Evolutionary conservation across 148 eudicot genomes (phyloP).

Genomic region (Diospyros lotus): DNA sequence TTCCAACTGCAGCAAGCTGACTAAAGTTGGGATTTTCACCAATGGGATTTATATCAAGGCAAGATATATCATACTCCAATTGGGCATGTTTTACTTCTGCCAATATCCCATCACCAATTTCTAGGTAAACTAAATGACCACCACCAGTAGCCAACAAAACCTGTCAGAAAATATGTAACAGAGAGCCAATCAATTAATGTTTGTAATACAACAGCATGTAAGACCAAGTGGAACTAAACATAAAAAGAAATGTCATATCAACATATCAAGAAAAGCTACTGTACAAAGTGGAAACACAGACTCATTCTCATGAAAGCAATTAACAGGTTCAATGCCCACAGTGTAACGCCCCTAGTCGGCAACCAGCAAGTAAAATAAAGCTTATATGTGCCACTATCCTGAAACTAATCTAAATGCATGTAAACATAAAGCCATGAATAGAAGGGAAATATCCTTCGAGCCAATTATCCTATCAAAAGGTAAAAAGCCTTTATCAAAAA

Average conservation of each 20-base stretch:
- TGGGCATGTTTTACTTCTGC: constrained; percentile 70
- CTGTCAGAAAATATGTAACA: constrained; percentile 29
- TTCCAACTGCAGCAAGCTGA: constrained; percentile 94
- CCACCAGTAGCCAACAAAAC: constrained; percentile 91
- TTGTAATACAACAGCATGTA: neutral
- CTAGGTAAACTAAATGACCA: constrained; percentile 86
- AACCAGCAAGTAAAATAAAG: neutral
- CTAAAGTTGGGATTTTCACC: constrained; percentile 72
- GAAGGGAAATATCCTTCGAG: too few relatives aligned
- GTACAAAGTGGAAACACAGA: neutral
- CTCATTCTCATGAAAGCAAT: neutral
- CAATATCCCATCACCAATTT: constrained; percentile 81
- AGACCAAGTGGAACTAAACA: neutral
- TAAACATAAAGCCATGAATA: neutral
- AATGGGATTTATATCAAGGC: constrained; percentile 91
- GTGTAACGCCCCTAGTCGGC: neutral
- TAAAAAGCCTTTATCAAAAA: too few relatives aligned
- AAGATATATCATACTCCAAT: constrained; percentile 84
- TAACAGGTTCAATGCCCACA: constrained; percentile 6
- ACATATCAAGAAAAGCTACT: neutral
- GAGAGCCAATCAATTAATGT: neutral
- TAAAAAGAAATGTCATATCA: neutral
- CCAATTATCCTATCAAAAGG: too few relatives aligned
- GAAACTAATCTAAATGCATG: too few relatives aligned
- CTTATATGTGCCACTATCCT: too few relatives aligned